These are phyloP conservation scores for Craspedostauros australis DNA, from an alignment of 108 stramenopile species.

Conservation along the genomic window DNA sequence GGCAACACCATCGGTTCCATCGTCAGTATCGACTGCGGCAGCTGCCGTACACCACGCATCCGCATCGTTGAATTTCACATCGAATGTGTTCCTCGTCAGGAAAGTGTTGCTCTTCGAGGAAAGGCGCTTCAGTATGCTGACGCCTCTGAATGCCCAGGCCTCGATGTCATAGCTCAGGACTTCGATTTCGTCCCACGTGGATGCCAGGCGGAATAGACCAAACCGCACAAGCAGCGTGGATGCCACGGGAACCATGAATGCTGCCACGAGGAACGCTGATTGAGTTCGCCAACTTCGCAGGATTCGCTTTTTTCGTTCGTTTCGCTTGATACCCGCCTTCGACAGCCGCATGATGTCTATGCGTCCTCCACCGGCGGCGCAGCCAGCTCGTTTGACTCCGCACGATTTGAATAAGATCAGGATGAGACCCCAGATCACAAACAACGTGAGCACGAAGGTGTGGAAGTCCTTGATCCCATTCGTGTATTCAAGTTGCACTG, in stretches of 20 bases:
- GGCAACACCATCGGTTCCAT: too few relatives aligned
- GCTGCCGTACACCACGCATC: too few relatives aligned
- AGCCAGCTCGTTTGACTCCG: conserved; percentile 17
- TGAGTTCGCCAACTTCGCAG: conserved; percentile 33
- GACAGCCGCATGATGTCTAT: conserved; percentile 21
- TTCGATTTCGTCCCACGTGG: conserved; percentile 13
- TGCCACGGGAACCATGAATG: conserved; percentile 21
- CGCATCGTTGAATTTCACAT: too few relatives aligned
- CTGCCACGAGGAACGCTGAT: conserved; percentile 19
- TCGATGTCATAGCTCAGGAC: conserved; percentile 22
- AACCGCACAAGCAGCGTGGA: conserved; percentile 20
- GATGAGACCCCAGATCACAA: conserved; percentile 19
- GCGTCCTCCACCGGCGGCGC: conserved; percentile 38
- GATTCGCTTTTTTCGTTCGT: conserved; percentile 13
- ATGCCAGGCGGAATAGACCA: conserved; percentile 5
- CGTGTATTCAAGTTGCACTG: conserved; percentile 13
- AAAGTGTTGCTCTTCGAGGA: too few relatives aligned
- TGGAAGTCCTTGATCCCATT: conserved; percentile 18
- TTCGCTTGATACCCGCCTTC: conserved; percentile 17
- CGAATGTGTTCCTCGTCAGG: too few relatives aligned
- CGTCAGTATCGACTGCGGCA: too few relatives aligned
- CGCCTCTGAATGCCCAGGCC: conserved; percentile 18
- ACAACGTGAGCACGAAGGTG: conserved; percentile 11
- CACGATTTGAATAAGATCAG: conserved; percentile 20
- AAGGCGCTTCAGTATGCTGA: too few relatives aligned